Base-by-base conservation (phyloP, 257 asterid genomes). In the Capsicum rhomboideum region DNA sequence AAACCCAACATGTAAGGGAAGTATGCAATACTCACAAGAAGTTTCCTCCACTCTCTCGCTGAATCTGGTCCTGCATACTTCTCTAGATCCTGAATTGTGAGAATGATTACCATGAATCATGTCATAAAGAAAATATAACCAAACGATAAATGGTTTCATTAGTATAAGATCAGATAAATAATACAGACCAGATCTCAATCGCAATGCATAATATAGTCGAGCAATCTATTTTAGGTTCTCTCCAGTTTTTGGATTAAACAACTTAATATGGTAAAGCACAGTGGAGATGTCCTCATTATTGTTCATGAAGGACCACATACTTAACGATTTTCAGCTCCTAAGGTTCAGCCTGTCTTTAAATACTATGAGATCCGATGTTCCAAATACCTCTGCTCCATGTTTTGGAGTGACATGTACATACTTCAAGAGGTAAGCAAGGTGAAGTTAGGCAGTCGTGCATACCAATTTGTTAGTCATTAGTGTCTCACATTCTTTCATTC, bases 31-130 rank as follows among this genome's bases (percentile, higher is more conserved):
- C 99, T 90, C 84, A 96, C 99, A 21, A 96, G 99, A 91, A 96
- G 98, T 86, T 89, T 94, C 91, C 90, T 90, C 99, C 99, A 96
- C 93, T 96, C 99, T 89, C 83, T 90, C 80, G 87, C 98, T 31
- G 98, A 98, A 85, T 90, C 85, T 78, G 90, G 92, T 86, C 98
- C 98, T 53, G 95, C 98, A 87, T 90, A 94, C 69, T 90, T 92
- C 87, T 94, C 97, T 67, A 96, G 94, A 89, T 94, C 99, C 98
- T 94, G 93, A 85, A 85, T 74, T 85, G 52, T 54, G 29, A 79
- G 3, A 49, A 1, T 46, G 23, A 75, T 49, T 49, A 23, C 13
- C 42, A 26, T 17, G 23, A 49, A 74, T 40, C 10, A 44, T 74
- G 58, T 74, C 21, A 74, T n/a, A 17, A 44, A 74, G 58, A 40